Conservation (phyloP, 2,329 filamentous ascomycete genomes). For the Cladosporium sp. region DNA sequence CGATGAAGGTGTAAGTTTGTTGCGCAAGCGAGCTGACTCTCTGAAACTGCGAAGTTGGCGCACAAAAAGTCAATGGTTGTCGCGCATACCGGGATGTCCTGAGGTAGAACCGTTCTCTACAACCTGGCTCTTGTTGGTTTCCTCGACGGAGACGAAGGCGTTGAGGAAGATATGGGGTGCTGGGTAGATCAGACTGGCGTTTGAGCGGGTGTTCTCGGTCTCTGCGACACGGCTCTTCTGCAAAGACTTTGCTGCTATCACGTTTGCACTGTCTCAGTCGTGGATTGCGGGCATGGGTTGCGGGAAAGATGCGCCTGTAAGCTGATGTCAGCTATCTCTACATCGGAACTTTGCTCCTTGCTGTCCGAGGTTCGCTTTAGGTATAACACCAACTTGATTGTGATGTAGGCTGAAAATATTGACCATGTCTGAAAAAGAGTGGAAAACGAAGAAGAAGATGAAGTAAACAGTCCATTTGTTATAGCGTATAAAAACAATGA, state of each 20-base stretch:
- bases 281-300: background rate
- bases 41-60: background rate
- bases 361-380: background rate
- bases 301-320: background rate
- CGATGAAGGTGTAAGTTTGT: no score
- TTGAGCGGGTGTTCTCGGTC: constrained; percentile 29
- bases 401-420: background rate
- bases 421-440: background rate
- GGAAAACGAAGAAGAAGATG: background rate
- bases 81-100: background rate
- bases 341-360: background rate
- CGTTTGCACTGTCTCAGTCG: background rate
- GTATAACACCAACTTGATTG: no score
- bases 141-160: constrained; percentile 57
- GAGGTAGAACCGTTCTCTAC: no score
- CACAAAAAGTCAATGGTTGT: background rate
- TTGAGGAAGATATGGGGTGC: constrained; percentile 58
- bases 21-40: background rate
- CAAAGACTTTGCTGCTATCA: background rate
- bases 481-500: background rate
- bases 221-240: background rate
- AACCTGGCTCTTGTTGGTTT: no score
- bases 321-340: background rate
- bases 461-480: background rate
- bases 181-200: constrained; percentile 48